These are phyloP conservation scores for Aspergillus puulaauensis DNA, from an alignment of 2,329 filamentous ascomycete genomes.

Conservation along the genomic window DNA sequence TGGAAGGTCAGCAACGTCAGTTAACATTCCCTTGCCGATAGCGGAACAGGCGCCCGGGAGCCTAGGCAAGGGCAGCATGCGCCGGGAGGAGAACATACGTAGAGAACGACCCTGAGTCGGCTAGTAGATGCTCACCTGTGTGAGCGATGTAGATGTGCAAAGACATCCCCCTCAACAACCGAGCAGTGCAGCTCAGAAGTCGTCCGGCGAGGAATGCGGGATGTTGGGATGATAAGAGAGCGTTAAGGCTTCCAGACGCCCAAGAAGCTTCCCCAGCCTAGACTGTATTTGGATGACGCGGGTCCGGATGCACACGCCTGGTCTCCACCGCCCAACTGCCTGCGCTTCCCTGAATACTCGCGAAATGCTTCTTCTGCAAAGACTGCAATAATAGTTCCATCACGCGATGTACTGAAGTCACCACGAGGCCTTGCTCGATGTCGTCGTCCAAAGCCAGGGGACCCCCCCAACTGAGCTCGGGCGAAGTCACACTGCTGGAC, in stretches of 20 bases:
- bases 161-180: slow-evolving; percentile 65
- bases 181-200: slow-evolving; percentile 26
- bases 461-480: slow-evolving; percentile 32
- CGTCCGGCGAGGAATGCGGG: slow-evolving; percentile 19
- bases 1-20: background rate
- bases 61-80: background rate
- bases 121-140: slow-evolving; percentile 80
- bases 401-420: slow-evolving; percentile 27
- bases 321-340: slow-evolving; percentile 17
- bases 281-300: slow-evolving; percentile 20
- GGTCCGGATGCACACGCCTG: slow-evolving; percentile 16
- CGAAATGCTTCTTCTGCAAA: background rate
- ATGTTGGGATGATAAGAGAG: slow-evolving; percentile 20
- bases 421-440: slow-evolving; percentile 35
- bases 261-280: slow-evolving; percentile 20
- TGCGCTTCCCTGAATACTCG: background rate
- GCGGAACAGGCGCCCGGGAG: background rate
- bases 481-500: slow-evolving; percentile 38
- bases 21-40: slow-evolving; percentile 13
- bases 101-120: slow-evolving; percentile 72
- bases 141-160: slow-evolving; percentile 89
- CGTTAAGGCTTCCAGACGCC: slow-evolving; percentile 16
- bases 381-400: slow-evolving; percentile 11
- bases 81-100: slow-evolving; percentile 56
- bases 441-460: slow-evolving; percentile 30